Evolutionary conservation across 2,329 filamentous ascomycete genomes (phyloP).

Genomic region (Fusarium chuoi): DNA sequence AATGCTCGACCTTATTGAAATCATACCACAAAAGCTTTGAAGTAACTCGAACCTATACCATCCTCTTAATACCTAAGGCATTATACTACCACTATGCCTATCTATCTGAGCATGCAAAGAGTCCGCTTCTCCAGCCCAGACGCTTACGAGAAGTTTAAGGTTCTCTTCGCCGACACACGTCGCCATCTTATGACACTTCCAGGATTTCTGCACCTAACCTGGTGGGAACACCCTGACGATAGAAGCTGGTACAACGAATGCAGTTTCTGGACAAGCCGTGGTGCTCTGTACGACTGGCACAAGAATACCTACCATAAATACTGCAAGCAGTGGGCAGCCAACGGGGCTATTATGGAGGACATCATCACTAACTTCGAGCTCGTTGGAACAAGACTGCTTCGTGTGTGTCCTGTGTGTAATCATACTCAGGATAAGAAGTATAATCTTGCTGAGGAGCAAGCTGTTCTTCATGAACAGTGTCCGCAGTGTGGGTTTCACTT

Average conservation of each 20-base stretch:
- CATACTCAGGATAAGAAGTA: conserved; percentile 32
- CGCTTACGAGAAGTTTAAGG: conserved; percentile 24
- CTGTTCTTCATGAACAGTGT: conserved; percentile 22
- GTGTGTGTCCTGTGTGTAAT: conserved; percentile 26
- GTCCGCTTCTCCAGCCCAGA: conserved; percentile 27
- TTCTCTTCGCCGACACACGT: conserved; percentile 26
- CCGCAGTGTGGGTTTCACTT: conserved; percentile 34
- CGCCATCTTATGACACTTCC: conserved; percentile 23
- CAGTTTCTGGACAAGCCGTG: conserved; percentile 30
- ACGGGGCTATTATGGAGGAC: conserved; percentile 35
- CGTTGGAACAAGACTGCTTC: conserved; percentile 16
- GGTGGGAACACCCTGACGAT: conserved; percentile 25
- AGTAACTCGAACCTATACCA: background rate
- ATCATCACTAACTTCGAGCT: conserved; percentile 37
- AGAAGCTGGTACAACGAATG: conserved; percentile 29
- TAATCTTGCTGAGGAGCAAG: conserved; percentile 31
- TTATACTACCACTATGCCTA: background rate
- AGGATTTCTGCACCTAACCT: conserved; percentile 17
- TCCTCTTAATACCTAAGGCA: too few species aligned
- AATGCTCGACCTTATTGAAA: accelerated
- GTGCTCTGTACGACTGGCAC: conserved; percentile 26
- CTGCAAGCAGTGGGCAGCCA: conserved; percentile 26
- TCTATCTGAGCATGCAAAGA: conserved; percentile 18
- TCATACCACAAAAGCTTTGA: too few species aligned
- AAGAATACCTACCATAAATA: conserved; percentile 34